Evolutionary conservation across 345 rosid genomes (phyloP).

Genomic region (Citrus reticulata): DNA sequence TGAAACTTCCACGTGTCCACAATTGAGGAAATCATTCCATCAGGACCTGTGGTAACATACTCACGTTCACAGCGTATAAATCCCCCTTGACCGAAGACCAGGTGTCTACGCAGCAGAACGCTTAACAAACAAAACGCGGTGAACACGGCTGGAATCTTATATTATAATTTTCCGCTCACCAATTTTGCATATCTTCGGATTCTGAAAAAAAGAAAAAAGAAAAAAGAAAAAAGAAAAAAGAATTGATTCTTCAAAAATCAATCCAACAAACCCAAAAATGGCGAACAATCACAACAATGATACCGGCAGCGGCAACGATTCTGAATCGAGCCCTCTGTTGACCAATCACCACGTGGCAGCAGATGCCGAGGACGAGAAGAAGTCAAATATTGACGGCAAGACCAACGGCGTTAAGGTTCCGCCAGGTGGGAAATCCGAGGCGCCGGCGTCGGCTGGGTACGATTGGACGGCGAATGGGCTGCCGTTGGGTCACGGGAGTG

Average conservation of each 20-base stretch:
- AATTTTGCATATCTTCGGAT: not conserved
- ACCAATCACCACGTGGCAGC: slow-evolving; percentile 11
- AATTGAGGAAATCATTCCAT: not conserved
- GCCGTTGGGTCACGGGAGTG: slow-evolving; percentile 70
- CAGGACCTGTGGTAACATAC: not conserved
- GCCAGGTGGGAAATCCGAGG: not conserved
- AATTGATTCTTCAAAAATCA: not conserved
- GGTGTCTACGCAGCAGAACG: not conserved
- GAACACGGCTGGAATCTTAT: not conserved
- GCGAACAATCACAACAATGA: slow-evolving; percentile 27
- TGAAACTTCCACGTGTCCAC: not conserved
- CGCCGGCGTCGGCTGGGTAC: slow-evolving; percentile 20
- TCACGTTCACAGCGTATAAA: not conserved
- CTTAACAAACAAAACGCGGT: not conserved
- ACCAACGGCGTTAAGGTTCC: slow-evolving; percentile 15
- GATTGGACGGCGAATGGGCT: slow-evolving; percentile 85
- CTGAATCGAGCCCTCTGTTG: slow-evolving; percentile 78
- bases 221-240: too few relatives aligned
- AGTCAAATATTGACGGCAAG: slow-evolving; percentile 22
- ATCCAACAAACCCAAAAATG: slow-evolving; percentile 23
- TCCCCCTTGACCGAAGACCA: not conserved
- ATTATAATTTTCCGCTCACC: not conserved
- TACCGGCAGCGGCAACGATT: slow-evolving; percentile 14
- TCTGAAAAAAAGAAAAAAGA: not conserved
- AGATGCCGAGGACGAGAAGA: slow-evolving; percentile 26